Evolutionary conservation across 345 rosid genomes (phyloP), one percentile per base, ranked within the genome.

Genomic region (Boechera retrofracta): DNA sequence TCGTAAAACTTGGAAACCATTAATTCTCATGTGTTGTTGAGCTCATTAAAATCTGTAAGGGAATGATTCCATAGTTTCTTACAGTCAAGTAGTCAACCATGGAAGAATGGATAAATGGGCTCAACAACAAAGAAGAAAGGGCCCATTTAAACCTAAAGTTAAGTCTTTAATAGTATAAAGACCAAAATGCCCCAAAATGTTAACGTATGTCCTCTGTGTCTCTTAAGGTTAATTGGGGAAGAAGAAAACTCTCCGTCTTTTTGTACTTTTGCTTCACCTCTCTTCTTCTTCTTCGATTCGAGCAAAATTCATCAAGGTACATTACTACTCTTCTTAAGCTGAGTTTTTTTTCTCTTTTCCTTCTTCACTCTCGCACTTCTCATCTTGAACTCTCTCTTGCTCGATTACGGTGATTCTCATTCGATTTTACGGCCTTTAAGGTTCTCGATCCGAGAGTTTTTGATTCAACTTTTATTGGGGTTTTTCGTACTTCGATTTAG

Each of bases 141-240:
- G 58, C 75, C 76, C 64, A 76, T 36, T 74, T 0, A 38, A 36
- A 35, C 45, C 7, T 16, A 62, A 60, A 35, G 7, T 28, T 11
- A 7, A 12, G 7, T 11, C n/a, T 52, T 0, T 42, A 12, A 10
- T 5, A n/a, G 0, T 10, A 0, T 1, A 58, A 29, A 48, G 73
- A 57, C 81, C 0, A 39, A 56, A 47, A 5, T 28, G 0, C 7
- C 80, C 76, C 38, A 71, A 2, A 0, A 0, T 29, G 45, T 39
- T 64, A 35, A n/a, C 21, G 9, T 7, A 4, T n/a, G 11, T 1
- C 10, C 6, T 49, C 18, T 18, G 28, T 10, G 8, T 44, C 16
- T 60, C 48, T 9, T 11, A 49, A 51, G 79, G 54, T 72, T 71
- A 72, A 78, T 72, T 78, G 81, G 64, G 73, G 81, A 57, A 72